phyloP scores from a whole-genome alignment of 768 basidiomycete genomes.

The Suillus decipiens region DNA sequence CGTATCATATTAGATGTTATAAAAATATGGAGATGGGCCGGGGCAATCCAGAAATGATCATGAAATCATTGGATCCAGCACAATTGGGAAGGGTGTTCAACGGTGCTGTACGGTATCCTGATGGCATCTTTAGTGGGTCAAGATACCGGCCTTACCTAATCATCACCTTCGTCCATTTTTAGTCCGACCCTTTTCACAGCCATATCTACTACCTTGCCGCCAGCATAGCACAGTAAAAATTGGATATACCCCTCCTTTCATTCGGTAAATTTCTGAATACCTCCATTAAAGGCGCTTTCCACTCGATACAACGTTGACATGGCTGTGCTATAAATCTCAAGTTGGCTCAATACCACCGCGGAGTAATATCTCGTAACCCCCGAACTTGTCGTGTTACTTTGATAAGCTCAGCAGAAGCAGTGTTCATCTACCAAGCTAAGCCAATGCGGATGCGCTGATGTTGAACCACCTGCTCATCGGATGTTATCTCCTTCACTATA shows the following conservation, averaged over 20 bases:
- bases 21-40: constrained; percentile 2
- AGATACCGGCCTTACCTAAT: not conserved
- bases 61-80: constrained; percentile 2
- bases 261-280: not conserved
- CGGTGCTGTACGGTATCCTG: not conserved
- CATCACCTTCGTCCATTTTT: not conserved
- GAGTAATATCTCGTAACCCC: not conserved
- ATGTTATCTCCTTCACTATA: not conserved
- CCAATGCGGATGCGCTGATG: not conserved
- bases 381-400: constrained; percentile 6
- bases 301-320: not conserved
- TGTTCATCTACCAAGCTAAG: constrained; percentile 1
- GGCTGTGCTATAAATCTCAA: not conserved
- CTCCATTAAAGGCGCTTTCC: not conserved
- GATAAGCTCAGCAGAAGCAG: constrained; percentile 1
- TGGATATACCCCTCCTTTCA: not conserved
- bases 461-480: not conserved
- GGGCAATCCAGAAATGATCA: not conserved
- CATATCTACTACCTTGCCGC: too few species aligned
- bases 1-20: constrained; percentile 1
- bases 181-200: not conserved
- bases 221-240: not conserved
- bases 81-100: constrained; percentile 2
- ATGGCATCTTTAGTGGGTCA: not conserved
- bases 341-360: not conserved